Evolutionary conservation across 2,329 filamentous ascomycete species (phyloP).

Genomic region (Neofusicoccum laricinum): DNA sequence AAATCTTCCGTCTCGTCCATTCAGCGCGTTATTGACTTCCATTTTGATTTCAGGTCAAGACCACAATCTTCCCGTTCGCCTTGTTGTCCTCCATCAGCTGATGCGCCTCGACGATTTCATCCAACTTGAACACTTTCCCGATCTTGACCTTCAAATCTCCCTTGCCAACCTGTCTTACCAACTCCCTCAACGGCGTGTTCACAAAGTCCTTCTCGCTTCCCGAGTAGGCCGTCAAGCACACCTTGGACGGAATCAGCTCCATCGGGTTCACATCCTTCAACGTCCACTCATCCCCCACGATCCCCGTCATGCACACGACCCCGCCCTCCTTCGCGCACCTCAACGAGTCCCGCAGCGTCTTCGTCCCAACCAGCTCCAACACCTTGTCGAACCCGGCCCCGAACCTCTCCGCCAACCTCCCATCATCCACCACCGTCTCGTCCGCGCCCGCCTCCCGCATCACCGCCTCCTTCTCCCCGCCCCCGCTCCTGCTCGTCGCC

Average conservation of each 20-base stretch:
- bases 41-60: constrained; percentile 24
- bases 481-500: constrained; percentile 34
- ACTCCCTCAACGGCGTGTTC: constrained; percentile 40
- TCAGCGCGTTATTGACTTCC: too few species aligned
- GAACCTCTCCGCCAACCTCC: constrained; percentile 38
- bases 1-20: too few species aligned
- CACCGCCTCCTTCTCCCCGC: constrained; percentile 29
- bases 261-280: constrained; percentile 42
- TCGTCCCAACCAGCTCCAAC: constrained; percentile 46
- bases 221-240: constrained; percentile 42
- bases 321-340: constrained; percentile 39
- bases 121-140: constrained; percentile 43
- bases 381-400: constrained; percentile 42
- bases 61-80: constrained; percentile 46
- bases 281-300: constrained; percentile 44
- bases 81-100: constrained; percentile 44
- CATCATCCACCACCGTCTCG: constrained; percentile 45
- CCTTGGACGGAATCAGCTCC: constrained; percentile 40
- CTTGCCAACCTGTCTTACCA: constrained; percentile 37
- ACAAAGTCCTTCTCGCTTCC: constrained; percentile 39
- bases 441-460: constrained; percentile 41
- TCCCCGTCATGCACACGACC: constrained; percentile 46
- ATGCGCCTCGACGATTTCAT: constrained; percentile 48
- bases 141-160: constrained; percentile 41
- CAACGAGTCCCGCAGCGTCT: constrained; percentile 45